Evolutionary conservation across 2,329 filamentous ascomycete species (phyloP).

Genomic region (Fusarium pseudograminearum): DNA sequence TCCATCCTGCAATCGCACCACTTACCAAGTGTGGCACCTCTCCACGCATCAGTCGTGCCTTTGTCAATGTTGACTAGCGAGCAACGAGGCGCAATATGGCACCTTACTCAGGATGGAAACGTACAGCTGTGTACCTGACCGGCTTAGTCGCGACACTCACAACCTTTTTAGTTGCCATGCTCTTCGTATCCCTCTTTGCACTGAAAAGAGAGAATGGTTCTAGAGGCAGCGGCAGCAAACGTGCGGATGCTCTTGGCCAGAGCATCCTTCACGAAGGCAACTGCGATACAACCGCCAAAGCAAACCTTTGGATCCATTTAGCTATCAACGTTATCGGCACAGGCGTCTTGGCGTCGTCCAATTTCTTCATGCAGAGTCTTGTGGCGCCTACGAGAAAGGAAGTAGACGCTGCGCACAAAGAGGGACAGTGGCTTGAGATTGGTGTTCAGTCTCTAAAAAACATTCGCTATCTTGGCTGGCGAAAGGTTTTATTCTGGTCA

Average conservation of each 20-base stretch:
- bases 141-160: slow-evolving; percentile 15
- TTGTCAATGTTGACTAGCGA: too few relatives aligned
- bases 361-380: slow-evolving; percentile 54
- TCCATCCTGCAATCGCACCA: background rate
- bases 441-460: slow-evolving; percentile 43
- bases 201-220: background rate
- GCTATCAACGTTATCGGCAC: slow-evolving; percentile 43
- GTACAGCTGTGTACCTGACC: slow-evolving; percentile 24
- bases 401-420: slow-evolving; percentile 44
- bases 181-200: slow-evolving; percentile 27
- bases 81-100: background rate
- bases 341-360: slow-evolving; percentile 50
- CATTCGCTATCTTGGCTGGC: slow-evolving; percentile 16
- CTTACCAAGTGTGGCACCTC: background rate
- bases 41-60: background rate
- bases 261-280: slow-evolving; percentile 10
- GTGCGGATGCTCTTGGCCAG: background rate
- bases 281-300: background rate
- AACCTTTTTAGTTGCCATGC: slow-evolving; percentile 1
- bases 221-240: rapidly evolving
- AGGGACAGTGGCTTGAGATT: slow-evolving; percentile 38
- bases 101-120: slow-evolving; percentile 25
- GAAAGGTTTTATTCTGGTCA: slow-evolving; percentile 18
- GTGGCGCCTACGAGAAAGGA: slow-evolving; percentile 51
- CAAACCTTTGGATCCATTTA: slow-evolving; percentile 32